Conservation (phyloP, 2,329 filamentous ascomycete species). For the Verticillium tricorpus region DNA sequence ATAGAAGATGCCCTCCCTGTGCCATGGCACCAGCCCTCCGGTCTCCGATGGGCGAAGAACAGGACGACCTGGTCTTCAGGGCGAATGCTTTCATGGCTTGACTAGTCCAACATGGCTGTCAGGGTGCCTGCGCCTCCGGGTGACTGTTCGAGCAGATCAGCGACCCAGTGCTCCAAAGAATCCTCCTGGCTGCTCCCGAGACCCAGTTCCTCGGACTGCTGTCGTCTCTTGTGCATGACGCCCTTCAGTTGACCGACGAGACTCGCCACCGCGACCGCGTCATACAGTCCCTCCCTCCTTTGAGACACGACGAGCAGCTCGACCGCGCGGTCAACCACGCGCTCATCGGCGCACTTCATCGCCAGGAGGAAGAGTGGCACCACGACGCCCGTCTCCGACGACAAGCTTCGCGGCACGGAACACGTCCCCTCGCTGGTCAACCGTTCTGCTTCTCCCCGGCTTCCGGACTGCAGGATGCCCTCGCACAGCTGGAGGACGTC, state of each 20-base stretch:
- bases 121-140: background rate
- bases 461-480: background rate
- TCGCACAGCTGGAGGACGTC: background rate
- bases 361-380: slow-evolving; percentile 4
- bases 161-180: background rate
- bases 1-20: too few species aligned
- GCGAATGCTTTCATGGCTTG: background rate
- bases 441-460: background rate
- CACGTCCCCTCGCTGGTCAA: too few species aligned
- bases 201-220: background rate
- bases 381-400: slow-evolving; percentile 3
- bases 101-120: background rate
- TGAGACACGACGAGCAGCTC: background rate
- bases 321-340: background rate
- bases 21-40: too few species aligned
- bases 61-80: too few species aligned
- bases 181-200: background rate
- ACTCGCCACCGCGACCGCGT: slow-evolving; percentile 1
- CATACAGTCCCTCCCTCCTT: slow-evolving; percentile 41
- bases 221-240: background rate
- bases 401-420: background rate
- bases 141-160: background rate
- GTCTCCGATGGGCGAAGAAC: too few species aligned
- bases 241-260: background rate
- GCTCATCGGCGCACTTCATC: slow-evolving; percentile 2